Percentiles rank a stretch among this genome's conserved stretches.
These are phyloP conservation scores for Rhynchospora tenuis DNA, from an alignment of 176 grass and related monocot species.

Conservation along the genomic window DNA sequence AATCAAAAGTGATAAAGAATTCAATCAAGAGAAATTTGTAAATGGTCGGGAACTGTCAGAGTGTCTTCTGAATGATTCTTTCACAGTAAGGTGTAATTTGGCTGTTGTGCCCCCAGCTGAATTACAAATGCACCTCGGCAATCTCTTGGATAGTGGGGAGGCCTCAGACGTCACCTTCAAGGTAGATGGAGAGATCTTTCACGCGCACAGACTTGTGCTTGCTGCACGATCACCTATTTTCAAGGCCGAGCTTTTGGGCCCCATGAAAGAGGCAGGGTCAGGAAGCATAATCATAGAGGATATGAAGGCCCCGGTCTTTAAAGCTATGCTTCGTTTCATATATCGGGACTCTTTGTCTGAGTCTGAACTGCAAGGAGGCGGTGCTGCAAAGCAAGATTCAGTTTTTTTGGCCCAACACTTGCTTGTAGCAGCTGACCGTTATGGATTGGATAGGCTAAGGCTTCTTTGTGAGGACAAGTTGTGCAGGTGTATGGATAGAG, in stretches of 20 bases:
- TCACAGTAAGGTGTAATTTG: slow-evolving; percentile 16
- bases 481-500: neutral
- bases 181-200: neutral
- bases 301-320: slow-evolving; percentile 13
- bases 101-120: neutral
- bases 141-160: neutral
- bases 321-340: slow-evolving; percentile 32
- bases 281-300: slow-evolving; percentile 1
- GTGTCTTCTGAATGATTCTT: neutral
- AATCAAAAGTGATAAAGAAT: too few relatives aligned
- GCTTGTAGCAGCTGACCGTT: slow-evolving; percentile 32
- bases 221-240: neutral
- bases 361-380: neutral
- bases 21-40: too few relatives aligned
- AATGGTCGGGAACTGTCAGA: too few relatives aligned
- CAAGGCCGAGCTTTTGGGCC: neutral
- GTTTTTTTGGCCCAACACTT: slow-evolving; percentile 23
- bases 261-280: slow-evolving; percentile 8
- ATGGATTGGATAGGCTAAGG: slow-evolving; percentile 39
- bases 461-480: slow-evolving; percentile 33
- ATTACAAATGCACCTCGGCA: neutral
- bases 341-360: slow-evolving; percentile 33
- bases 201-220: neutral
- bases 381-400: neutral
- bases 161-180: slow-evolving; percentile 20